phyloP scores from a whole-genome alignment of 1,284 basidiomycete genomes.

The Ganoderma lucidum region DNA sequence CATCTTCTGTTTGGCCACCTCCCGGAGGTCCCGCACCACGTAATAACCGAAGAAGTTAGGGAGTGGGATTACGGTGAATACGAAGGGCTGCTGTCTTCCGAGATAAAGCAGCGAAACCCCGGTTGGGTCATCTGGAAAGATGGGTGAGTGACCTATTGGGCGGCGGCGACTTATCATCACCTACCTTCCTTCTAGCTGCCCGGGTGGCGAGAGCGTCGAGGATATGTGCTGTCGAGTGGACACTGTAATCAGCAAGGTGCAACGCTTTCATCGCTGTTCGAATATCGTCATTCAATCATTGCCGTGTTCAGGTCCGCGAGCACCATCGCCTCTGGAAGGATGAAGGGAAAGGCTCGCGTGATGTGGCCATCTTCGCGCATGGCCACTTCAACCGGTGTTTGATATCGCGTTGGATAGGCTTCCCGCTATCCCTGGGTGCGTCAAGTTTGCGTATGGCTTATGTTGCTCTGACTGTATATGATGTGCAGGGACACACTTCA shows the following conservation, averaged over 20 bases:
- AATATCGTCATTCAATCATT: background rate
- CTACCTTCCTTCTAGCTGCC: slow-evolving; percentile 63
- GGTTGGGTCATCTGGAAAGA: slow-evolving; percentile 86
- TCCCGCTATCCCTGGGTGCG: slow-evolving; percentile 71
- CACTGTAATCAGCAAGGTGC: slow-evolving; percentile 71
- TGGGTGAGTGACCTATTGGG: slow-evolving; percentile 57
- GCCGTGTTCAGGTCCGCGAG: slow-evolving; percentile 64
- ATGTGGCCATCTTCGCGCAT: slow-evolving; percentile 81
- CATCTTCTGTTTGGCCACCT: slow-evolving; percentile 78
- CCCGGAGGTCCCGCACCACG: slow-evolving; percentile 57
- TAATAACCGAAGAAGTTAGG: slow-evolving; percentile 69
- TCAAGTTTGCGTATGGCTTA: background rate
- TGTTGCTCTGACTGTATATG: slow-evolving; percentile 13
- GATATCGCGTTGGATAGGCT: slow-evolving; percentile 82
- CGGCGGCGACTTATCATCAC: background rate
- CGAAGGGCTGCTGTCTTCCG: slow-evolving; percentile 80
- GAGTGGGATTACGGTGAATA: slow-evolving; percentile 96
- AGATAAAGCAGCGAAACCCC: slow-evolving; percentile 75
- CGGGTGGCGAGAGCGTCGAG: slow-evolving; percentile 84
- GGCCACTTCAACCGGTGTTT: slow-evolving; percentile 89
- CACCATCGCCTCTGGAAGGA: slow-evolving; percentile 79
- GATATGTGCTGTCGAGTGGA: slow-evolving; percentile 87
- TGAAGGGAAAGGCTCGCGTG: slow-evolving; percentile 66
- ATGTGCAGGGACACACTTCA: slow-evolving; percentile 73
- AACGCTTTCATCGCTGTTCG: slow-evolving; percentile 12